Percentiles rank a stretch among this genome's conserved stretches.
Evolutionary conservation across 768 basidiomycete species (phyloP).

Genomic region (Pulveroboletus sp.): DNA sequence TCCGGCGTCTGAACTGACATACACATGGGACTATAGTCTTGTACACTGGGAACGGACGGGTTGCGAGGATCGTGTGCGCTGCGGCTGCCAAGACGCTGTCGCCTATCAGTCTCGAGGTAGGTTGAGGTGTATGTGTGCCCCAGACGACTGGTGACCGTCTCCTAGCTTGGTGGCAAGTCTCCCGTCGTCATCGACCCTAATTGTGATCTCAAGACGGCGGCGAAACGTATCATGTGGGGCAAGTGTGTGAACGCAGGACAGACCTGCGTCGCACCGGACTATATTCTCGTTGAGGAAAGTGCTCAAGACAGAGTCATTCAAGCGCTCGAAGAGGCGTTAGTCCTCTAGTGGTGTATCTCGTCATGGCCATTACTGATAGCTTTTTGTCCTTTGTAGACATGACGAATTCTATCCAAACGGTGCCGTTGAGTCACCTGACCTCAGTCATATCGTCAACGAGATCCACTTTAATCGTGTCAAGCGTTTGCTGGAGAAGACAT

Average conservation of each 20-base stretch:
- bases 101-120: slow-evolving; percentile 56
- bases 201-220: slow-evolving; percentile 60
- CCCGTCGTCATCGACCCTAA: slow-evolving; percentile 71
- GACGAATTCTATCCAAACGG: slow-evolving; percentile 40
- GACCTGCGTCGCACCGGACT: slow-evolving; percentile 65
- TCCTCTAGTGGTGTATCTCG: neutral
- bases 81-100: slow-evolving; percentile 78
- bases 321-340: slow-evolving; percentile 42
- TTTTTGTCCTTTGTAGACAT: slow-evolving; percentile 8
- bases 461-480: slow-evolving; percentile 58
- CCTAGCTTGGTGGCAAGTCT: slow-evolving; percentile 65
- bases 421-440: slow-evolving; percentile 39
- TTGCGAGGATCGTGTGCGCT: slow-evolving; percentile 61
- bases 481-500: slow-evolving; percentile 55
- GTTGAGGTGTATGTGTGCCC: slow-evolving; percentile 2
- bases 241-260: slow-evolving; percentile 74
- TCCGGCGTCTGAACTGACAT: neutral
- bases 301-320: slow-evolving; percentile 37
- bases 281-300: slow-evolving; percentile 41
- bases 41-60: slow-evolving; percentile 59
- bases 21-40: slow-evolving; percentile 18
- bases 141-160: neutral
- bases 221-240: slow-evolving; percentile 79
- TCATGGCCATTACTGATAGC: neutral
- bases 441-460: slow-evolving; percentile 48